These are phyloP conservation scores for Tilletia caries DNA, from an alignment of 1,284 basidiomycete genomes.

Conservation along the genomic window DNA sequence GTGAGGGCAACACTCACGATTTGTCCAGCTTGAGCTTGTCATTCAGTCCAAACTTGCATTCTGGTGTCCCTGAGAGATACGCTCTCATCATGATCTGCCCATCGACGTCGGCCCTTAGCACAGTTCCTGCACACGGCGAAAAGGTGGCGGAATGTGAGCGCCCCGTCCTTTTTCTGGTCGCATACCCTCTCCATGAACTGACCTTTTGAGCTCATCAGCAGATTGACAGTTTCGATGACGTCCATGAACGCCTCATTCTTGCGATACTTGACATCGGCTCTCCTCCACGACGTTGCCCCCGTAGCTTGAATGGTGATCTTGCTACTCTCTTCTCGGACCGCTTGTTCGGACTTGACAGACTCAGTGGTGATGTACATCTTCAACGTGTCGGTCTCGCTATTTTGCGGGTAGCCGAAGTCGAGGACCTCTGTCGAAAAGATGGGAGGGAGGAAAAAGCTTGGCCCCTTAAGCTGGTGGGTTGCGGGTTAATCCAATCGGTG, in stretches of 20 bases:
- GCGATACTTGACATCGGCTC: conserved; percentile 91
- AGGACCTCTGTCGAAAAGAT: conserved; percentile 70
- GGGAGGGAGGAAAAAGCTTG: background rate
- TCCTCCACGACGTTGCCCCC: conserved; percentile 86
- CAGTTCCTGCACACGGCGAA: conserved; percentile 63
- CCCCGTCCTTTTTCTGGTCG: too few relatives aligned
- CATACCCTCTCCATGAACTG: conserved; percentile 38
- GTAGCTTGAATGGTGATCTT: conserved; percentile 96
- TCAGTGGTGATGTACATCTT: conserved; percentile 98
- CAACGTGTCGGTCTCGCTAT: conserved; percentile 93
- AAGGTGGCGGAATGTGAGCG: background rate
- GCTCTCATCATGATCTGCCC: conserved; percentile 98
- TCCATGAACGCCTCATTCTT: conserved; percentile 99
- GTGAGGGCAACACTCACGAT: conserved; percentile 41
- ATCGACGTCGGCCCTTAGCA: conserved; percentile 93
- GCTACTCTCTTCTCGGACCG: conserved; percentile 79
- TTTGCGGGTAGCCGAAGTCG: conserved; percentile 99
- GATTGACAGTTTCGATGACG: conserved; percentile 91
- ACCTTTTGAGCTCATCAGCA: conserved; percentile 89
- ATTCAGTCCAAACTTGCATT: conserved; percentile 97
- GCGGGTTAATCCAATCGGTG: background rate
- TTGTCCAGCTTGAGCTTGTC: conserved; percentile 96
- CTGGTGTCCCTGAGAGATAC: conserved; percentile 89
- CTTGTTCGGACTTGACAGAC: conserved; percentile 78
- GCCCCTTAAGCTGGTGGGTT: background rate